These are phyloP conservation scores for Mycena rebaudengoi DNA, from an alignment of 768 basidiomycete species.

Conservation along the genomic window DNA sequence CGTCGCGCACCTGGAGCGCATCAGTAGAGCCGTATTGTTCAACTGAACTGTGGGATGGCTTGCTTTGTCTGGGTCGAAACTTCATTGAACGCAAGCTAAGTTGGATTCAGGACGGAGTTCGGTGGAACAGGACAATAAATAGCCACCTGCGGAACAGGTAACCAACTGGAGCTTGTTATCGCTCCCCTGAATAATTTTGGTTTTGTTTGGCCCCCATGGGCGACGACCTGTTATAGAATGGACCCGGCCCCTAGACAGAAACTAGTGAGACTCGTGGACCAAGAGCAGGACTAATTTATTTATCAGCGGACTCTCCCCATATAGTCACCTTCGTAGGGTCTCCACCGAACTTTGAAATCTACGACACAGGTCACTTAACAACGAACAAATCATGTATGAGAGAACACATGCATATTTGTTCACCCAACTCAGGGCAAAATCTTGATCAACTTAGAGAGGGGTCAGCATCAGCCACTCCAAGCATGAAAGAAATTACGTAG, in stretches of 20 bases:
- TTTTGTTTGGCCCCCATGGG: slow-evolving; percentile 40
- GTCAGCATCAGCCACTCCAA: neutral
- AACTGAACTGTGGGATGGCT: neutral
- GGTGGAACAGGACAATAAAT: neutral
- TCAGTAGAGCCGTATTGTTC: neutral
- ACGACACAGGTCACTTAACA: neutral
- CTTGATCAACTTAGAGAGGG: slow-evolving; percentile 37
- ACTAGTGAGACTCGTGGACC: neutral
- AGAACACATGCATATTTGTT: slow-evolving; percentile 33
- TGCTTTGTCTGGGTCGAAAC: slow-evolving; percentile 31
- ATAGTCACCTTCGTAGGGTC: slow-evolving; percentile 31
- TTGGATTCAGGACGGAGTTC: neutral
- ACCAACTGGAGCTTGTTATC: slow-evolving; percentile 41
- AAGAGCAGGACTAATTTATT: neutral
- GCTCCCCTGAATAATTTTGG: slow-evolving; percentile 42
- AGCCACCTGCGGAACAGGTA: slow-evolving; percentile 31
- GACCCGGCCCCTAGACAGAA: slow-evolving; percentile 40
- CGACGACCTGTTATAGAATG: slow-evolving; percentile 44
- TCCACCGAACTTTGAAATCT: slow-evolving; percentile 32
- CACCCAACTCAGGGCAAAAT: slow-evolving; percentile 43
- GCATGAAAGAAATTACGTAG: slow-evolving; percentile 28
- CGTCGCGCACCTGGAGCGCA: slow-evolving; percentile 28
- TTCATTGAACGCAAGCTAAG: slow-evolving; percentile 30
- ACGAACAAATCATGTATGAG: neutral
- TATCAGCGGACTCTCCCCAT: slow-evolving; percentile 33